Base-by-base conservation (phyloP, 2,329 filamentous ascomycete genomes). In the Trichoderma guizhouense region DNA sequence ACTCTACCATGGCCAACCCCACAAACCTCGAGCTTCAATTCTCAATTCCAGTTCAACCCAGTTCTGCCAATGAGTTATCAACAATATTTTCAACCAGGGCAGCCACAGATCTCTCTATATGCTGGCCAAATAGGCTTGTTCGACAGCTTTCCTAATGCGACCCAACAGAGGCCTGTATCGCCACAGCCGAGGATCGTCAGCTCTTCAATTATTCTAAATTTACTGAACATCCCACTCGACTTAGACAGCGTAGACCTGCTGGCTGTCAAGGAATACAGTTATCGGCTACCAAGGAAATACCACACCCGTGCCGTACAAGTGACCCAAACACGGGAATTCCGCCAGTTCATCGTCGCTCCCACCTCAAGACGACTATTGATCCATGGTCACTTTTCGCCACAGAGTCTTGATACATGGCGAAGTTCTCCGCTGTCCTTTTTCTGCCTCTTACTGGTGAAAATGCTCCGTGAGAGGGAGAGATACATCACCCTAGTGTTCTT, bases 291-390 rank as follows among this genome's bases (percentile, higher is more conserved):
- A 24, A 47, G 43, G 15, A 63, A 61, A 43, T 55, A 39, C 11
- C 68, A 60, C 30, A 43, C 32, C 3, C 58, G 60, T 7, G 68
- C 68, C 14, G 68, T 63, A n/a, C 68, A 70, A 24, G 47, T 70
- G 12, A 55, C 58, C 5, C 43, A 43, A 24, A 70, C 58, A 21
- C 30, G 26, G 47, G 58, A 70, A 11, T 70, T 70, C 18, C 58
- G 68, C 24, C 26, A 70, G 2, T 70, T 60, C 58, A 55, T 70
- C 2, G 57, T 70, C 14, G 39, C 68, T 7, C 39, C 57, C 4
- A 63, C 34, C 18, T 63, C 68, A 21, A 32, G 58, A 15, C 58
- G 34, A 1, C 24, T 70, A 32, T 43, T 70, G 2, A 70, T 70
- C 12, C 43, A 70, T 12, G 68, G 68, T 0, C 24, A 70, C 1